Evolutionary conservation across 345 rosid species (phyloP).

Genomic region (Salix exigua): DNA sequence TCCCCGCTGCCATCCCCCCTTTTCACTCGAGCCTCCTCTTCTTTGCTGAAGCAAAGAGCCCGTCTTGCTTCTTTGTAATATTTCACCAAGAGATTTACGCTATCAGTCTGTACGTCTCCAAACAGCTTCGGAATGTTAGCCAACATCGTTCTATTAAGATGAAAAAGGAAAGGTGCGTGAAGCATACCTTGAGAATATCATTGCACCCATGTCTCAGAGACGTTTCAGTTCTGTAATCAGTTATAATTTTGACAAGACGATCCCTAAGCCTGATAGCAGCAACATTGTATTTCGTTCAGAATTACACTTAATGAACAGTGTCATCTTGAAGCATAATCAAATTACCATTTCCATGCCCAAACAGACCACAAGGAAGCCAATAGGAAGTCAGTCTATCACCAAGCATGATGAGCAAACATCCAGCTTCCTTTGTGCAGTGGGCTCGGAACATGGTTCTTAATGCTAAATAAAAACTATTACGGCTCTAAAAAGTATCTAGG

Average conservation of each 20-base stretch:
- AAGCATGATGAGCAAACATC: neutral
- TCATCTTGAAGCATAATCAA: neutral
- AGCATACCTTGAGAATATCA: slow-evolving; percentile 83
- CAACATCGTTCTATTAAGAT: slow-evolving; percentile 9
- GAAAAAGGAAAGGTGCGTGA: neutral
- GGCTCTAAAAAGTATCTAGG: neutral
- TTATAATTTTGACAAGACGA: slow-evolving; percentile 82
- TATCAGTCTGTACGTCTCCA: slow-evolving; percentile 64
- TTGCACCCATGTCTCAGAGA: slow-evolving; percentile 97
- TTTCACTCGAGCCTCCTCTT: slow-evolving; percentile 53
- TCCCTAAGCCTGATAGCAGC: slow-evolving; percentile 73
- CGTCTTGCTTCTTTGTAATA: slow-evolving; percentile 84
- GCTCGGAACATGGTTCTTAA: neutral
- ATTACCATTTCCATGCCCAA: neutral
- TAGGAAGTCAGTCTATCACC: neutral
- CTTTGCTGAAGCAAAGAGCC: slow-evolving; percentile 64
- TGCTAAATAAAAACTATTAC: neutral
- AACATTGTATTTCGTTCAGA: neutral
- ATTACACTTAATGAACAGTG: neutral
- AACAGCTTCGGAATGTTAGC: slow-evolving; percentile 11
- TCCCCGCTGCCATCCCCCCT: slow-evolving; percentile 50
- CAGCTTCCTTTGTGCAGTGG: neutral
- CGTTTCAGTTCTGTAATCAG: slow-evolving; percentile 98
- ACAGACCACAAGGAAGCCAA: neutral
- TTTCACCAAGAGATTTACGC: slow-evolving; percentile 82